Conservation (phyloP, 140 eudicot species). For the Cichorium intybus region DNA sequence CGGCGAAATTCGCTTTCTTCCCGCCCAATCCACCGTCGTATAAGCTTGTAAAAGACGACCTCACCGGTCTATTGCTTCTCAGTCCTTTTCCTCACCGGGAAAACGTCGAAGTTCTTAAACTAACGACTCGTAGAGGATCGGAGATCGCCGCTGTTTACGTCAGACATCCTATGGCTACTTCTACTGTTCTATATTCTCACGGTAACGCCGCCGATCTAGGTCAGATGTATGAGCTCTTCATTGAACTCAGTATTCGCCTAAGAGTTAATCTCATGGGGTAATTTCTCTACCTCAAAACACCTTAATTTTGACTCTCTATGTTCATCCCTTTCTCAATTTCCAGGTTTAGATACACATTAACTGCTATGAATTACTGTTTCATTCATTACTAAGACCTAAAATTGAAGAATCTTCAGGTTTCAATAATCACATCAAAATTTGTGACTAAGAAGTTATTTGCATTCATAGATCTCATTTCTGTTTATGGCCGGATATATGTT, state of each 20-base stretch:
- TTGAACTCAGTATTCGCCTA: slow-evolving; percentile 71
- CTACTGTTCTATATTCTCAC: slow-evolving; percentile 73
- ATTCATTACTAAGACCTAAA: neutral
- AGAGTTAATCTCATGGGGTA: slow-evolving; percentile 86
- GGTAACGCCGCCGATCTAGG: slow-evolving; percentile 94
- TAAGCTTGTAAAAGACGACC: slow-evolving; percentile 63
- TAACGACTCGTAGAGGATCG: slow-evolving; percentile 65
- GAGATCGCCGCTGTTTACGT: slow-evolving; percentile 72
- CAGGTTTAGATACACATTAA: neutral
- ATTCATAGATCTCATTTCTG: slow-evolving; percentile 6
- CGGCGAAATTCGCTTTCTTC: slow-evolving; percentile 90
- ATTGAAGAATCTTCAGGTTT: neutral
- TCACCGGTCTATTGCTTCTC: slow-evolving; percentile 61
- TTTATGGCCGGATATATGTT: neutral
- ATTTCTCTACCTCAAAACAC: slow-evolving; percentile 4
- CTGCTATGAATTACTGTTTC: neutral
- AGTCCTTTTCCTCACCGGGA: slow-evolving; percentile 85
- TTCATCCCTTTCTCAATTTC: neutral
- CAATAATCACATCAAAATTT: neutral
- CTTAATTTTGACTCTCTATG: neutral
- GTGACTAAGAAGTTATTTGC: neutral
- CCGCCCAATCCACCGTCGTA: slow-evolving; percentile 91
- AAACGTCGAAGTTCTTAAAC: slow-evolving; percentile 66
- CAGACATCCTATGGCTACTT: slow-evolving; percentile 73
- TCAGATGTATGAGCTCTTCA: slow-evolving; percentile 83